Percentiles rank a stretch among this genome's conserved stretches.
Conservation (phyloP, 768 basidiomycete genomes). For the Boletus edulis region DNA sequence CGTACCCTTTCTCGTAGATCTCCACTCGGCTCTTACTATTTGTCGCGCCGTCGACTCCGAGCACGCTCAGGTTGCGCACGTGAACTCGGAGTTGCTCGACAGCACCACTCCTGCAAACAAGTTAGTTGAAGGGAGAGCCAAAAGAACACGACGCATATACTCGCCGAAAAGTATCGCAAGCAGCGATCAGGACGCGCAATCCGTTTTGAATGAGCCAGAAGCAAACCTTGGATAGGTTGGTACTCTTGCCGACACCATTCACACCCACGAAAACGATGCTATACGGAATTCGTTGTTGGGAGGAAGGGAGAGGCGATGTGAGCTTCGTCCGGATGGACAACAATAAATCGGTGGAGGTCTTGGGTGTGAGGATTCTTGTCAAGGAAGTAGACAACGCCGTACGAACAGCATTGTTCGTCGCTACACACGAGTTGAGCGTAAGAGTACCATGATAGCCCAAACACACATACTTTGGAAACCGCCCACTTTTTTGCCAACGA, state of each 20-base stretch:
- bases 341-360: slow-evolving; percentile 94
- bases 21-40: slow-evolving; percentile 81
- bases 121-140: background rate
- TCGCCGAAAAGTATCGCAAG: slow-evolving; percentile 95
- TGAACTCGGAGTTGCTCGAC: slow-evolving; percentile 98
- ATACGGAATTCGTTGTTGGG: slow-evolving; percentile 81
- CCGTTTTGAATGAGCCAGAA: slow-evolving; percentile 99
- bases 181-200: slow-evolving; percentile 90
- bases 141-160: slow-evolving; percentile 14
- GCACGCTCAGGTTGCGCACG: slow-evolving; percentile 88
- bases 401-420: slow-evolving; percentile 81
- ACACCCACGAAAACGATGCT: slow-evolving; percentile 96
- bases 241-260: slow-evolving; percentile 98
- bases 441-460: background rate
- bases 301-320: slow-evolving; percentile 67
- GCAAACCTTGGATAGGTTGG: slow-evolving; percentile 96
- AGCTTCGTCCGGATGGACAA: slow-evolving; percentile 90
- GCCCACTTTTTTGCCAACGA: slow-evolving; percentile 89
- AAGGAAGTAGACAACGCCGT: slow-evolving; percentile 80
- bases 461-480: slow-evolving; percentile 75
- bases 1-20: slow-evolving; percentile 94
- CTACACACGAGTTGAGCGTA: slow-evolving; percentile 38
- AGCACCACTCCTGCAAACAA: slow-evolving; percentile 72
- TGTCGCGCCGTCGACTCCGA: slow-evolving; percentile 65
- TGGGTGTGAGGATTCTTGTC: slow-evolving; percentile 93